phyloP scores from a whole-genome alignment of 78 protist genomes.

The Diacronema lutheri region DNA sequence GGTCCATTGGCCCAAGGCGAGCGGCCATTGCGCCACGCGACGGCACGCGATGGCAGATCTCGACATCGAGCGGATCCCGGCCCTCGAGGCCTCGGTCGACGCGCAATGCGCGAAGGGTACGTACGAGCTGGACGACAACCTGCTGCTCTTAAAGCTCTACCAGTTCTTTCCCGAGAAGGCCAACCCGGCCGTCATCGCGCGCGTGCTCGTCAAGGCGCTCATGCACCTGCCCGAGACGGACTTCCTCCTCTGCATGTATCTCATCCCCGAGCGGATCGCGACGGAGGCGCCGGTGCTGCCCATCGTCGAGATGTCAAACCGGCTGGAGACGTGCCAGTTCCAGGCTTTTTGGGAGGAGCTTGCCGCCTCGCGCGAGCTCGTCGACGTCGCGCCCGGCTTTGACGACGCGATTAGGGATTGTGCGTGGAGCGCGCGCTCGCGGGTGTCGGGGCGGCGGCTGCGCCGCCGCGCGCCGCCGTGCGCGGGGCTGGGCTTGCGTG shows the following conservation, averaged over 20 bases:
- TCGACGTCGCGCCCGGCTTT: neutral
- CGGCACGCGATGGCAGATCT: too few relatives aligned
- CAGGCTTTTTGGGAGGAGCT: neutral
- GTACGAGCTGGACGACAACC: constrained; percentile 21
- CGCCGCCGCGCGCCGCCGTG: too few relatives aligned
- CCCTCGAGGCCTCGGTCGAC: neutral
- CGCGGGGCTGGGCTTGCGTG: too few relatives aligned
- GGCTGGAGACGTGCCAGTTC: constrained; percentile 27
- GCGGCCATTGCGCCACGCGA: too few relatives aligned
- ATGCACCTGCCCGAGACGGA: constrained; percentile 4
- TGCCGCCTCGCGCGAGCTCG: neutral
- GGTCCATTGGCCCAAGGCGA: too few relatives aligned
- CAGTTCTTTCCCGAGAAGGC: constrained; percentile 24
- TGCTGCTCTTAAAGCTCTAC: constrained; percentile 28
- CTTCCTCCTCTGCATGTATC: constrained; percentile 21
- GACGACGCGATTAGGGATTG: neutral
- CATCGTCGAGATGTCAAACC: neutral
- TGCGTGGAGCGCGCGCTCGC: neutral
- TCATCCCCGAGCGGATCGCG: constrained; percentile 15
- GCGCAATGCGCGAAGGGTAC: neutral
- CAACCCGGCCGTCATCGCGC: neutral
- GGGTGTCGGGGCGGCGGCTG: too few relatives aligned
- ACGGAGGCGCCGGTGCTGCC: neutral
- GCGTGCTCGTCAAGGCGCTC: constrained; percentile 22
- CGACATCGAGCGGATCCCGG: neutral